Evolutionary conservation across 768 basidiomycete genomes (phyloP).

Genomic region (Lanmaoa pseudosensibilis): DNA sequence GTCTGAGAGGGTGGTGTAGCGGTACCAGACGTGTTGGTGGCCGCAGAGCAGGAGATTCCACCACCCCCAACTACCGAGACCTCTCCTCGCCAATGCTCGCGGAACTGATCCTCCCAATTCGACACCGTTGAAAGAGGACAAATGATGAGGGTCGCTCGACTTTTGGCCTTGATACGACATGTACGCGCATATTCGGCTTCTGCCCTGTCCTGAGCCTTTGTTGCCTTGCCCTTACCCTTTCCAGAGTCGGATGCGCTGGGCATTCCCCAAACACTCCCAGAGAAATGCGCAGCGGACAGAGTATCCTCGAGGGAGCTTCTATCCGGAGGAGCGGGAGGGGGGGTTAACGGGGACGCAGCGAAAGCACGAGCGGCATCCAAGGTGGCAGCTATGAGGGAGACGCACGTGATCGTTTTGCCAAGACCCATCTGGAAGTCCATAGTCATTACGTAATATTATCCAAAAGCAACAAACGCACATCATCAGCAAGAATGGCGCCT

Average conservation of each 20-base stretch:
- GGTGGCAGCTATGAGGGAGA: conserved; percentile 90
- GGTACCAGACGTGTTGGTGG: conserved; percentile 35
- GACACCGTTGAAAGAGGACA: conserved; percentile 96
- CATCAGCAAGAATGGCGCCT: conserved; percentile 93
- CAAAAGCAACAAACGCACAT: conserved; percentile 57
- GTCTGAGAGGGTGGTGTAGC: conserved; percentile 40
- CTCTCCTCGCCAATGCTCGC: conserved; percentile 93
- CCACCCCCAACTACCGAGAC: conserved; percentile 84
- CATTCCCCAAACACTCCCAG: conserved; percentile 85
- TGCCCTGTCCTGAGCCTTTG: conserved; percentile 64
- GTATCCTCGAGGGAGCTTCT: conserved; percentile 29
- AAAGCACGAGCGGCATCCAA: conserved; percentile 67
- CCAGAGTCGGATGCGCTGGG: conserved; percentile 46
- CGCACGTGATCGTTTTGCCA: conserved; percentile 95
- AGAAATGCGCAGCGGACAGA: conserved; percentile 59
- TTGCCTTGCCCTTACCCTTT: conserved; percentile 67
- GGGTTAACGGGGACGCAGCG: conserved; percentile 53
- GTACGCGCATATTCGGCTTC: conserved; percentile 69
- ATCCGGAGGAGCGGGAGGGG: conserved; percentile 44
- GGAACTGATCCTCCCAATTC: conserved; percentile 99
- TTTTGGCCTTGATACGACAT: conserved; percentile 77
- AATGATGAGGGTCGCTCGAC: conserved; percentile 91
- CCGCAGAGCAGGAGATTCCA: conserved; percentile 35
- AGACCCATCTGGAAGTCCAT: conserved; percentile 79
- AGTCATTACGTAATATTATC: conserved; percentile 13